Evolutionary conservation across 1,284 basidiomycete genomes (phyloP).

Genomic region (Naganishia sp.): DNA sequence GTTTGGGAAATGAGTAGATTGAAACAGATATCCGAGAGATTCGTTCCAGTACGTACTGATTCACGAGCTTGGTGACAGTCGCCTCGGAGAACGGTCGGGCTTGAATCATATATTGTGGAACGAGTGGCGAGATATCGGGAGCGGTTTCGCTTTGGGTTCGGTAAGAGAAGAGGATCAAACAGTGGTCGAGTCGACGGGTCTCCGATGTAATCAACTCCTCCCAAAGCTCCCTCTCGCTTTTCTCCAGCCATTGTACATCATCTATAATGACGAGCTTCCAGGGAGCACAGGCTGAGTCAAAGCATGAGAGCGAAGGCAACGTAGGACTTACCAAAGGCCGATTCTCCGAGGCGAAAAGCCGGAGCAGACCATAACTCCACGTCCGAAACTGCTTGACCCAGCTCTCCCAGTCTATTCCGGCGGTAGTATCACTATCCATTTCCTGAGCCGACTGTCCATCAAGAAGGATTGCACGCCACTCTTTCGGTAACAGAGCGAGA

Average conservation of each 20-base stretch:
- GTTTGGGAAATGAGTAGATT: background rate
- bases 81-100: conserved; percentile 21
- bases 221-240: conserved; percentile 41
- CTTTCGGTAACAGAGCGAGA: conserved; percentile 41
- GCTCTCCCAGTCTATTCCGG: conserved; percentile 29
- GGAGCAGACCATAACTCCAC: conserved; percentile 43
- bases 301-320: background rate
- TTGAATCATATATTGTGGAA: conserved; percentile 23
- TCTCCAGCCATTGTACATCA: conserved; percentile 48
- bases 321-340: conserved; percentile 39
- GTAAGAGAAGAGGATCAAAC: conserved; percentile 42
- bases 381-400: conserved; percentile 38
- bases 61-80: conserved; percentile 6
- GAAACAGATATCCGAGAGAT: background rate
- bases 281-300: background rate
- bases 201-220: conserved; percentile 24
- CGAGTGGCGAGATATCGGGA: conserved; percentile 21
- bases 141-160: conserved; percentile 34
- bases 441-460: conserved; percentile 8
- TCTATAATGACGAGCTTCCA: conserved; percentile 44
- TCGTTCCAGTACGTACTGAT: conserved; percentile 1
- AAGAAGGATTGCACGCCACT: conserved; percentile 40
- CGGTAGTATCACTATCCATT: conserved; percentile 17
- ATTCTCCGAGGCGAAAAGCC: conserved; percentile 43
- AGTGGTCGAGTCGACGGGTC: conserved; percentile 34